Base-by-base conservation (phyloP, 108 stramenopile species). In the Pseudonitzschia pungens region DNA sequence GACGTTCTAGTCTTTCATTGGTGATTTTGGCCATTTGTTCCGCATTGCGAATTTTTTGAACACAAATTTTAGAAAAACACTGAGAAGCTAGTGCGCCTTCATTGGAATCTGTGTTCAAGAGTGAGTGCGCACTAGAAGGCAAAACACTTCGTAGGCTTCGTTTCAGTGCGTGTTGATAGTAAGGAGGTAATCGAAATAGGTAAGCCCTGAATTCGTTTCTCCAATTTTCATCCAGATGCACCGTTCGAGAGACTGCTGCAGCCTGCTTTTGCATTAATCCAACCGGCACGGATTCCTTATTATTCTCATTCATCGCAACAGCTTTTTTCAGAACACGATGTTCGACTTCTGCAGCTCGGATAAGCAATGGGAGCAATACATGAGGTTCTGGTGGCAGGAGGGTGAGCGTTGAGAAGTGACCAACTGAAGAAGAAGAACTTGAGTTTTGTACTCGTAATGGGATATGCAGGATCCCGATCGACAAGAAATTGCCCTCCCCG, bases 331-430 rank as follows among this genome's bases (percentile, higher is more conserved):
- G 41, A n/a, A 69, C 70, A 16, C 81, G 78, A 64, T 89, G 79
- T 52, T 93, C 92, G 16, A 65, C 73, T 52, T 93, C 89, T 32
- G 85, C 89, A 33, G 87, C 88, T 28, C 79, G 70, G 28, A 93
- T 67, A 22, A 93, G 70, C 66, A 93, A 55, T 31, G 92, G 92
- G 12, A 93, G 67, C 14, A 93, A 71, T 54, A 93, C 79, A 55
- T 93, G 92, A 12, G 92, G 85, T 71, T 93, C 92, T 48, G 92
- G 92, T 55, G 92, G 92, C 21, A 93, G 76, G 8, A 93, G 63
- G 36, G 89, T 91, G 66, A 93, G 41, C n/a, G 92, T 90, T 27
- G 87, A 80, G 15, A 83, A 51, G 33, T 72, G 62, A 16, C 28
- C 20, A 28, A 40, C 63, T 14, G 71, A 72, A 41, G 65, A 45